Percentiles rank a stretch among this genome's conserved stretches.
These are phyloP conservation scores for Colletotrichum sp. DNA, from an alignment of 2,329 filamentous ascomycete species.

Conservation along the genomic window DNA sequence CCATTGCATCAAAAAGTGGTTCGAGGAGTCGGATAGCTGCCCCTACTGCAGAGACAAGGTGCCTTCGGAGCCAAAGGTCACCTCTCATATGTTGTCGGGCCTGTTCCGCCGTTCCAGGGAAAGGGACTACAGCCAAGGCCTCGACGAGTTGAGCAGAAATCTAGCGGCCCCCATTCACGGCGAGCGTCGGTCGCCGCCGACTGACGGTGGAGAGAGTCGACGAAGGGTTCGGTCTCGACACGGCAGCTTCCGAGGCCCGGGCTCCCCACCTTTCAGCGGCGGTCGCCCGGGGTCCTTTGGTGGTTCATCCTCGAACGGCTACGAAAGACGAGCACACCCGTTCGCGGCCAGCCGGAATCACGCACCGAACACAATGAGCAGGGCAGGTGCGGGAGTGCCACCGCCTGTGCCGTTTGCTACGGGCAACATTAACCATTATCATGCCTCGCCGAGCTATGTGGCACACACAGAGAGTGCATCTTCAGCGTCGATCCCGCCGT, in stretches of 20 bases:
- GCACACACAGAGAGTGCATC: not conserved
- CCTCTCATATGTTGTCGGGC: not conserved
- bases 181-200: constrained; percentile 17
- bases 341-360: not conserved
- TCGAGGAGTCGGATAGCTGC: constrained; percentile 66
- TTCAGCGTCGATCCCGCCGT: not conserved
- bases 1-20: constrained; percentile 70
- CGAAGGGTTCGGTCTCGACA: constrained; percentile 16
- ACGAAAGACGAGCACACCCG: constrained; percentile 1
- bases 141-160: not conserved
- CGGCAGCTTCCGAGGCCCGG: not conserved
- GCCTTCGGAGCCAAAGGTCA: constrained; percentile 46
- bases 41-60: constrained; percentile 70
- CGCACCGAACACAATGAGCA: not conserved
- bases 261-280: constrained; percentile 10
- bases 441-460: not conserved
- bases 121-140: not conserved
- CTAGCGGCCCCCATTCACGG: not conserved
- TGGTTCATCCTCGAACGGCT: not conserved
- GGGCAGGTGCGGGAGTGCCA: not conserved
- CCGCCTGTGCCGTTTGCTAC: not conserved
- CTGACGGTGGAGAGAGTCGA: constrained; percentile 11
- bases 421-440: not conserved
- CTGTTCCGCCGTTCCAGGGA: not conserved
- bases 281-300: not conserved